Conservation (phyloP, 371 early-diverging fungal genomes). For the Zopfochytrium polystomum region DNA sequence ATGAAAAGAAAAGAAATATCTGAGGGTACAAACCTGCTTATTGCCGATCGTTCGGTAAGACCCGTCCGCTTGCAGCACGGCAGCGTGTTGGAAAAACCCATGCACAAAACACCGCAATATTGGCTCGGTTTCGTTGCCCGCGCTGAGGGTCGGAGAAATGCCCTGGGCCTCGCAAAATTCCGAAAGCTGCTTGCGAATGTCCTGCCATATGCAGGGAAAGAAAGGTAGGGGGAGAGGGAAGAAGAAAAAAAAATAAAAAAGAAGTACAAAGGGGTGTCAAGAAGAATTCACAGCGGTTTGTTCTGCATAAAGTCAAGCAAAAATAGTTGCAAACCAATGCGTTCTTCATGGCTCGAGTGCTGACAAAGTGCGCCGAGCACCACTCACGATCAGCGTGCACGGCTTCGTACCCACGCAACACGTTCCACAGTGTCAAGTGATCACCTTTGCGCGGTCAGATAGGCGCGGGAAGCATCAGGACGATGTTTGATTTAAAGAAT, state of each 20-base stretch:
- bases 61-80: constrained; percentile 83
- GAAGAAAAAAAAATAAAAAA: not conserved
- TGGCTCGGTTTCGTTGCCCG: constrained; percentile 67
- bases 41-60: constrained; percentile 78
- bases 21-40: no score
- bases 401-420: constrained; percentile 70
- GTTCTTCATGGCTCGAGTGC: constrained; percentile 76
- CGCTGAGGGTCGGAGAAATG: constrained; percentile 59
- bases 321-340: constrained; percentile 64
- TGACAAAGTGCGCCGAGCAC: constrained; percentile 90
- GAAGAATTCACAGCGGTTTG: no score
- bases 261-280: no score
- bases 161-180: constrained; percentile 68
- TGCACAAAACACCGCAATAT: constrained; percentile 80
- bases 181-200: constrained; percentile 81
- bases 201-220: constrained; percentile 39
- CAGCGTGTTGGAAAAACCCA: constrained; percentile 90
- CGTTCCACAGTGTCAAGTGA: constrained; percentile 84
- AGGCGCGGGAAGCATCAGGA: no score
- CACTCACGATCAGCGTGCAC: constrained; percentile 75
- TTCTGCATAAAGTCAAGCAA: no score
- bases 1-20: no score
- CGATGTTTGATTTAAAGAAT: no score
- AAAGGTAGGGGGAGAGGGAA: no score
- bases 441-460: no score